Percentiles rank a stretch among this genome's conserved stretches.
Conservation (phyloP, 768 basidiomycete genomes). For the Rubroboletus pulcherrimus region DNA sequence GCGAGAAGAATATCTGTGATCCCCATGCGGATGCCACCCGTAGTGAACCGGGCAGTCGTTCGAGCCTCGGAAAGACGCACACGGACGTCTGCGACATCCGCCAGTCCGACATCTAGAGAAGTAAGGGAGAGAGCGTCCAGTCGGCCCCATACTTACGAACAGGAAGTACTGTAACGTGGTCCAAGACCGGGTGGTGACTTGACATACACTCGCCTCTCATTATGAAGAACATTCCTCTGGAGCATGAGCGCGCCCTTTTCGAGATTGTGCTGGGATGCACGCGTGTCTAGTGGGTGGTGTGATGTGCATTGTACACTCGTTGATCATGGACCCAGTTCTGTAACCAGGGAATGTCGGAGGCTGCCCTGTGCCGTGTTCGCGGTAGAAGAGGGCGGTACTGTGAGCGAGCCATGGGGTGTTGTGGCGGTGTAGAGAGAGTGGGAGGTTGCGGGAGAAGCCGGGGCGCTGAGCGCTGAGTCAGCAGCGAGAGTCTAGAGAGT, state of each 20-base stretch:
- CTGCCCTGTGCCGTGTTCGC: too few species aligned
- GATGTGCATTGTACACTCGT: too few species aligned
- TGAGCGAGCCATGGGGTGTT: too few species aligned
- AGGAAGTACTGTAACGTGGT: not conserved
- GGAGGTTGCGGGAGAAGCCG: too few species aligned
- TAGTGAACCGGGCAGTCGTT: constrained; percentile 47
- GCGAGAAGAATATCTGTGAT: constrained; percentile 54
- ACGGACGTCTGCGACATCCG: constrained; percentile 74
- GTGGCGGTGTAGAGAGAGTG: too few species aligned
- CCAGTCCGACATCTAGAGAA: constrained; percentile 67
- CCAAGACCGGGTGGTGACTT: too few species aligned
- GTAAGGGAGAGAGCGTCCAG: constrained; percentile 77
- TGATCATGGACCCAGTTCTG: too few species aligned
- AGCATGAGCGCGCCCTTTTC: constrained; percentile 50
- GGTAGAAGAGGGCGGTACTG: too few species aligned
- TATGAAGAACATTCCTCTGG: constrained; percentile 38
- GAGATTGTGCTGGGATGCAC: constrained; percentile 59
- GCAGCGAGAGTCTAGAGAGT: too few species aligned
- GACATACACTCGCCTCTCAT: constrained; percentile 56
- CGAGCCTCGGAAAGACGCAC: not conserved
- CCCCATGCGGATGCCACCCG: constrained; percentile 84
- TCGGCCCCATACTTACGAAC: constrained; percentile 49
- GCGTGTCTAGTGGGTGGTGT: too few species aligned
- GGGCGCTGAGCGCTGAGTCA: too few species aligned
- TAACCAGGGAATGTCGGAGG: too few species aligned